Evolutionary conservation across 2,329 filamentous ascomycete genomes (phyloP), one percentile per base, ranked within the genome.

Genomic region (Colletotrichum tamarilloi): DNA sequence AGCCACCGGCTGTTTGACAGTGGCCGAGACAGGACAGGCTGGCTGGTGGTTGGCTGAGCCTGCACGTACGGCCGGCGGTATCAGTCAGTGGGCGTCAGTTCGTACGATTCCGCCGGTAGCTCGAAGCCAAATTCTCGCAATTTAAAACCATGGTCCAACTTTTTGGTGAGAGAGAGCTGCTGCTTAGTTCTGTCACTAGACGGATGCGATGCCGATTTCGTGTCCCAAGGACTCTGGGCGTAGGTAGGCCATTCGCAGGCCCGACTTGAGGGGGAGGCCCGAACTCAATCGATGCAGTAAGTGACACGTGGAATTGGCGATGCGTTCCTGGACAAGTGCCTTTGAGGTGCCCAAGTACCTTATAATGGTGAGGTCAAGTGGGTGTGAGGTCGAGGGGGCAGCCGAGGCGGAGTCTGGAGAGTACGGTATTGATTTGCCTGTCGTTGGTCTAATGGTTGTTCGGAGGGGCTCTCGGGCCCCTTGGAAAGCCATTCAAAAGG

Each of bases 11-110:
- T 30, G 67, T 66, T 62, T 62, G 55, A 49, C 55, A 62, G 67
- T 57, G 67, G 60, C 42, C 56, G 71, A 71, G 67, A 71, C 67
- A 63, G 24, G 59, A 38, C 55, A 46, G 42, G n/a, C 59, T 68
- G 9, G 22, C 42, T 53, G 26, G 28, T 35, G 24, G 26, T 30
- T n/a, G 53, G 14, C 32, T 63, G 26, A 60, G 35, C 49, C 57
- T 35, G 38, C 58, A 49, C 53, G 64, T 57, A 57, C 32, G 68
- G n/a, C n/a, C n/a, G 62, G 62, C 64, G 22, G 38, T 68, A 52
- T 58, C 56, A 55, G 52, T 58, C 46, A 55, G 68, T 55, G 38
- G 58, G 35, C 35, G 55, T 42, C 28, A 30, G 14, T 63, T 53
- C 52, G 38, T 32, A 22, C 62, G 55, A 26, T 55, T 24, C 28